Base-by-base conservation (phyloP, 805 yeast species). In the Candida dendrica region DNA sequence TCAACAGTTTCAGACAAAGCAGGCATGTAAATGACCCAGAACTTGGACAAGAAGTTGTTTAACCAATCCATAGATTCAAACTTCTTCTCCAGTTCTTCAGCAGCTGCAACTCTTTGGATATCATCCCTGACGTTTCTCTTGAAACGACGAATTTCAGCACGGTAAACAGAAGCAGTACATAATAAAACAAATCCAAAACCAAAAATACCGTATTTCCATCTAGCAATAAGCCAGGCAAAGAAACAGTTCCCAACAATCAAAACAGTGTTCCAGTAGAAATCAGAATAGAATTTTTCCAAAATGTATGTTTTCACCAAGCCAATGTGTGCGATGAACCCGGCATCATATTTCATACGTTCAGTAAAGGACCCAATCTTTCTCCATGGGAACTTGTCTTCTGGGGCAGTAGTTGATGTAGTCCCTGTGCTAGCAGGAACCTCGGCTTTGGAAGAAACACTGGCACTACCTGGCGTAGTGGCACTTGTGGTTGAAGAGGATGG, bases 1-100 rank as follows among this genome's bases (percentile, higher is more conserved):
- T 78, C 71, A 19, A 85, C 95, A 63, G 77, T 79, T 50, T 83
- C 87, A 6, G 89, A 80, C 39, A 85, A 66, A 1, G 85, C 88
- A 27, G 93, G 91, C 95, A 85, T 85, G 55, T 85, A 85, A 46
- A 85, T 83, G 43, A 84, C 85, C 95, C 95, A 85, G 56, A 85
- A 84, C 62, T 85, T 85, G 36, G 80, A 80, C 58, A 85, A 62
- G 54, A 85, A 84, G 19, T 81, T 74, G 54, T 85, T 85, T 53
- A 85, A 60, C 95, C 95, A 85, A 45, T 81, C 77, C 77, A 85
- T 83, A 8, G 90, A 79, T 63, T 85, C 95, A 42, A 72, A 58
- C 51, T 72, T 74, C 38, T 74, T 71, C 44, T 79, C 85, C 47
- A 85, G 64, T 33, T 79, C 68, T 57, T 82, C 84, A 38, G 70